Base-by-base conservation (phyloP, 2,329 filamentous ascomycete species). In the Paramyrothecium sp. region DNA sequence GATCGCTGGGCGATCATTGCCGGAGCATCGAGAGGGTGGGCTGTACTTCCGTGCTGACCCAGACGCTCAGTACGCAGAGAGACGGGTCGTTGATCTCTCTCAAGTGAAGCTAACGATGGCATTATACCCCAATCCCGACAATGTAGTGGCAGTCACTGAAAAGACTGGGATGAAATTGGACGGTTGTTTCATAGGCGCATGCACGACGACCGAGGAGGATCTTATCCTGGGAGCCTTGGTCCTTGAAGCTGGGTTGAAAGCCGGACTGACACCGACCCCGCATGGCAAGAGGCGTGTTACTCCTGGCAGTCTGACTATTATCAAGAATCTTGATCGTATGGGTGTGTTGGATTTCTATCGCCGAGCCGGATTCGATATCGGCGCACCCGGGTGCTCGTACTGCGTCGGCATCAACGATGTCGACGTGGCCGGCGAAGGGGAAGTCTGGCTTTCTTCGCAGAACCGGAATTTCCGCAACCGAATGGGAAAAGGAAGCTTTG, bases 391-490 rank as follows among this genome's bases (percentile, higher is more conserved):
- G 7, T 79, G 76, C 63, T 73, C 69, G 41, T 78, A 76, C 55
- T 78, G 76, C 51, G 75, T 78, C 7, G 75, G 76, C 2, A 75
- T 77, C 63, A 66, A 63, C 23, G 74, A 63, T n/a, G 75, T 70
- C 2, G 76, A 78, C 52, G 65, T 68, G 44, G 76, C 75, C 11
- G 67, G 49, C 3, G 64, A 69, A 11, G 75, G 75, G 1, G 75
- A 78, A 57, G 73, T 74, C 1, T 78, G 76, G 75, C 56, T 78
- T 1, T 73, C 69, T 10, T 75, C 71, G 5, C 75, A 78, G 61
- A 78, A 79, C 59, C 66, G 76, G 7, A 78, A 79, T 56, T 78
- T 78, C 58, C 62, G 73, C 56, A 77, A 79, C 57, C 65, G 75
- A 2, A 78, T 78, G 75, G 75, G 75, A 2, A 61, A 60, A 51